phyloP scores from a whole-genome alignment of 495 filamentous ascomycete species.

The Neohortaea acidophila region DNA sequence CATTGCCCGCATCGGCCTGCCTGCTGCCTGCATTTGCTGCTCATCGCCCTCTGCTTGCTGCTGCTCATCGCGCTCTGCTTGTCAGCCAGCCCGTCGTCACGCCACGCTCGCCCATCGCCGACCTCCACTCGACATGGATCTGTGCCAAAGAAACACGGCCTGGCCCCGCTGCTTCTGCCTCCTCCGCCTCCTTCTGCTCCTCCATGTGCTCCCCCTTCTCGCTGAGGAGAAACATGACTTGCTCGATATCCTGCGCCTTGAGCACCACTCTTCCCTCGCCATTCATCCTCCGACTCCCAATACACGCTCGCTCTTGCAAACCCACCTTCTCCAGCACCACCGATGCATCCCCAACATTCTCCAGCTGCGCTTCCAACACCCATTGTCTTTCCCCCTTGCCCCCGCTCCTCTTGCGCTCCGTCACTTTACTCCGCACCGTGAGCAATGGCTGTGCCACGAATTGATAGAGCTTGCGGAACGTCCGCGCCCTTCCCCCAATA shows the following conservation, averaged over 20 bases:
- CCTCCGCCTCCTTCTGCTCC: slow-evolving; percentile 20
- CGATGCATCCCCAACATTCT: slow-evolving; percentile 67
- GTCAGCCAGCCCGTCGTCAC: slow-evolving; percentile 77
- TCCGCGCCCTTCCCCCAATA: slow-evolving; percentile 46
- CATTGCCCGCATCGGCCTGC: too few species aligned
- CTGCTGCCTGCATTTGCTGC: too few species aligned
- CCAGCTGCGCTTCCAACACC: slow-evolving; percentile 74
- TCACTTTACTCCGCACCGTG: slow-evolving; percentile 78
- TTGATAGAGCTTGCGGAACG: slow-evolving; percentile 91
- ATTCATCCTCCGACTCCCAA: slow-evolving; percentile 7
- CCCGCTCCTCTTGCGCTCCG: slow-evolving; percentile 24
- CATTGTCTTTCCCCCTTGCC: slow-evolving; percentile 28
- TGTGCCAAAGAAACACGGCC: slow-evolving; percentile 61
- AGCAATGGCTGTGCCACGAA: slow-evolving; percentile 82
- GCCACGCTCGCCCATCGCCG: slow-evolving; percentile 78
- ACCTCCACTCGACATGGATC: slow-evolving; percentile 73
- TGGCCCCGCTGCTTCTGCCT: neutral
- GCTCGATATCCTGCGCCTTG: slow-evolving; percentile 72
- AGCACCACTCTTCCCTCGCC: slow-evolving; percentile 38
- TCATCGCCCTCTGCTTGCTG: too few species aligned
- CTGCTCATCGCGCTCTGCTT: slow-evolving; percentile 38
- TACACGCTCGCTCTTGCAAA: slow-evolving; percentile 30
- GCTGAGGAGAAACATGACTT: slow-evolving; percentile 78
- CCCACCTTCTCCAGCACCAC: slow-evolving; percentile 43
- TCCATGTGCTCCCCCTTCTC: slow-evolving; percentile 40